phyloP scores from a whole-genome alignment of 805 yeast species.

The Cyberlindnera xylosilytica region DNA sequence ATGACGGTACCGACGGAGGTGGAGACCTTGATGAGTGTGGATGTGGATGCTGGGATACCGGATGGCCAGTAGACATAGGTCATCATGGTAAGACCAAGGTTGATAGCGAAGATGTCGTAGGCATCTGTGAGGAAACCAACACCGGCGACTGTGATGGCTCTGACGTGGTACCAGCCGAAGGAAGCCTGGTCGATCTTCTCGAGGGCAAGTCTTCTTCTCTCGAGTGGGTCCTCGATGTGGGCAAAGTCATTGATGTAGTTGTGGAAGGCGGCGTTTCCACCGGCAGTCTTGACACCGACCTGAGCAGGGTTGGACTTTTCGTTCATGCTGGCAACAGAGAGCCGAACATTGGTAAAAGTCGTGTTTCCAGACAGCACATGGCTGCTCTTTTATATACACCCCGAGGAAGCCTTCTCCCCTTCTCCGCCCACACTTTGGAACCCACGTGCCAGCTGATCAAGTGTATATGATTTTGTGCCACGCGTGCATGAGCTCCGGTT shows the following conservation, averaged over 20 bases:
- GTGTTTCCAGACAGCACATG: no score
- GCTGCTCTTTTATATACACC: no score
- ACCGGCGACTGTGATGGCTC: conserved; percentile 84
- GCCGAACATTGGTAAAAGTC: no score
- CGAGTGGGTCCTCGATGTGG: conserved; percentile 78
- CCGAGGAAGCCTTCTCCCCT: no score
- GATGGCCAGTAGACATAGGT: conserved; percentile 66
- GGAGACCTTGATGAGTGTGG: conserved; percentile 77
- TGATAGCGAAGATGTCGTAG: conserved; percentile 89
- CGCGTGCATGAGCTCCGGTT: no score
- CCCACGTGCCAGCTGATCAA: no score
- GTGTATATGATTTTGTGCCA: no score
- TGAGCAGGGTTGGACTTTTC: conserved; percentile 25
- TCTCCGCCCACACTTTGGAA: no score
- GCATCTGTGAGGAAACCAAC: conserved; percentile 93
- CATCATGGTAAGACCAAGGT: conserved; percentile 78
- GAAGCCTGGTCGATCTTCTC: conserved; percentile 78
- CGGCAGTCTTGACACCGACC: conserved; percentile 41
- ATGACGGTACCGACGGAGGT: conserved; percentile 93
- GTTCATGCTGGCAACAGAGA: no score
- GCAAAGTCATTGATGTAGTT: conserved; percentile 78
- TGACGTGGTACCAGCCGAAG: conserved; percentile 79
- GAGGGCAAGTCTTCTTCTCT: conserved; percentile 81
- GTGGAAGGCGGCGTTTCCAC: conserved; percentile 88
- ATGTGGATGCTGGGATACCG: conserved; percentile 67